phyloP scores from a whole-genome alignment of 306 rosid species.

The Boehmeria nivea region DNA sequence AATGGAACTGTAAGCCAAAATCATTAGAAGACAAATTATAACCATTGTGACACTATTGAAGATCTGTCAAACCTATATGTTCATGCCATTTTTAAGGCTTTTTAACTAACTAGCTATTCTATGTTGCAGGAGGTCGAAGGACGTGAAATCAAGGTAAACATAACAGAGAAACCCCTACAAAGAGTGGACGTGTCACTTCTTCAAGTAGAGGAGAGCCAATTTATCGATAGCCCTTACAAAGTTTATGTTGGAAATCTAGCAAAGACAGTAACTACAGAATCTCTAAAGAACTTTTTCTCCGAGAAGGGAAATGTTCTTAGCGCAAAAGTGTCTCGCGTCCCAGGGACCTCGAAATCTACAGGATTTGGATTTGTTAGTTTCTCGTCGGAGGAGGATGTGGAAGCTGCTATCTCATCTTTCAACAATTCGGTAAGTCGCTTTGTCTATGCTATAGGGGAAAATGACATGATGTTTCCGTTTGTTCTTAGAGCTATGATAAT shows the following conservation, averaged over 20 bases:
- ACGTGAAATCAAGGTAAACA: constrained; percentile 70
- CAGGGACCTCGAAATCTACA: constrained; percentile 81
- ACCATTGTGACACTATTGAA: not conserved
- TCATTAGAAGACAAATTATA: not conserved
- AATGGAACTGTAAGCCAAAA: constrained; percentile 84
- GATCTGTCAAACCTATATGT: no score
- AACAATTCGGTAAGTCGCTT: constrained; percentile 72
- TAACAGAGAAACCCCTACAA: constrained; percentile 73
- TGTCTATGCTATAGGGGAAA: constrained; percentile 3
- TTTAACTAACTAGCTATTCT: no score
- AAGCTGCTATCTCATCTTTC: constrained; percentile 68
- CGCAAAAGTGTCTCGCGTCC: constrained; percentile 89
- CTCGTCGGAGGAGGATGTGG: constrained; percentile 86
- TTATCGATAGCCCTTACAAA: constrained; percentile 81
- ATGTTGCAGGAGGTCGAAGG: constrained; percentile 68
- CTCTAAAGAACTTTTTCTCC: constrained; percentile 59
- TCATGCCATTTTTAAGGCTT: no score
- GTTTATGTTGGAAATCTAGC: constrained; percentile 93
- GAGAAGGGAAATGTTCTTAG: constrained; percentile 72
- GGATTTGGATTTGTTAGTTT: constrained; percentile 85
- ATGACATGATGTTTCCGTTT: constrained; percentile 4
- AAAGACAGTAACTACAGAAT: constrained; percentile 65
- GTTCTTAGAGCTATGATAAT: not conserved
- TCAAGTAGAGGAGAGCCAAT: constrained; percentile 67
- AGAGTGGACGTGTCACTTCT: constrained; percentile 34